These are phyloP conservation scores for Stephania yunnanensis DNA, from an alignment of 164 flowering plant genomes.

Conservation along the genomic window DNA sequence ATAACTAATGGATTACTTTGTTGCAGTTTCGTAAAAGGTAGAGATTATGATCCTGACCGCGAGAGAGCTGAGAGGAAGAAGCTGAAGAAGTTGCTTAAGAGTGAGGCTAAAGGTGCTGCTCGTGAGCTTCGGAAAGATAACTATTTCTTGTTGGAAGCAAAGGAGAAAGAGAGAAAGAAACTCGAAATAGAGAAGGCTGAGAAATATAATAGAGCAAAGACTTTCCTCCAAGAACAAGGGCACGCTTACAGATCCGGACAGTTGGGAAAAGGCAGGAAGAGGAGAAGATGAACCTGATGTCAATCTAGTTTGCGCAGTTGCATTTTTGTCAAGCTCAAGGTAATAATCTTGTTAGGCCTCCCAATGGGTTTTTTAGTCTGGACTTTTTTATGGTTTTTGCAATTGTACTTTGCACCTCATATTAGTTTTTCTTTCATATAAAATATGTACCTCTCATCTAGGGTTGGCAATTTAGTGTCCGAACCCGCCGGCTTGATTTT, in stretches of 20 bases:
- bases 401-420: not conserved
- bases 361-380: not conserved
- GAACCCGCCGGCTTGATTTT: too few species aligned
- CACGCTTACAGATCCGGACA: conserved; percentile 94
- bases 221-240: conserved; percentile 92
- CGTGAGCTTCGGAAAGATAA: conserved; percentile 90
- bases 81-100: conserved; percentile 50
- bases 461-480: too few species aligned
- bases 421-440: not conserved
- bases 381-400: not conserved
- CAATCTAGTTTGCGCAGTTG: not conserved
- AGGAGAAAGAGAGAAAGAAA: conserved; percentile 41
- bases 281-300: conserved; percentile 40
- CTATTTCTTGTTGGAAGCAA: conserved; percentile 55
- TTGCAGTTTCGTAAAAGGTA: conserved; percentile 93
- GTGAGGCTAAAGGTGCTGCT: conserved; percentile 76
- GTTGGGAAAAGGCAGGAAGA: conserved; percentile 70
- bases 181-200: conserved; percentile 65
- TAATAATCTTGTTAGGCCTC: not conserved
- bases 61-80: conserved; percentile 68
- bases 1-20: conserved; percentile 2
- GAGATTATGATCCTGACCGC: conserved; percentile 97
- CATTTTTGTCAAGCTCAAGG: conserved; percentile 6
- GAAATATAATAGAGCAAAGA: conserved; percentile 55
- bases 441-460: too few species aligned